Evolutionary conservation across 306 rosid species (phyloP).

Genomic region (Begonia loranthoides): DNA sequence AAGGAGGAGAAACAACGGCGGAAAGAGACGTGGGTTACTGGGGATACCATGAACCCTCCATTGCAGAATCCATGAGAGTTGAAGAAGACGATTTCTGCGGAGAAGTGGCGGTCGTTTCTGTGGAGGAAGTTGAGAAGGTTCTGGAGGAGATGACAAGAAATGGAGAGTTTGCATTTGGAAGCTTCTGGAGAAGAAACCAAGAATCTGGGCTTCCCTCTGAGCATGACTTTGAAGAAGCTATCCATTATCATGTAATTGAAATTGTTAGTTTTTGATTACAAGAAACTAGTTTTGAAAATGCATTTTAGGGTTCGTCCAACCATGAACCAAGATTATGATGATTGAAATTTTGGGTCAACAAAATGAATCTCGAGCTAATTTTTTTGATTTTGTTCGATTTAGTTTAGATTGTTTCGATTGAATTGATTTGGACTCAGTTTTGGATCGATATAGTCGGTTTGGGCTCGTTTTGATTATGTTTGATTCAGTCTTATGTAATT

Average conservation of each 20-base stretch:
- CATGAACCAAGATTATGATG: too few species aligned
- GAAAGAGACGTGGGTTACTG: slow-evolving; percentile 16
- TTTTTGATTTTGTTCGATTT: too few species aligned
- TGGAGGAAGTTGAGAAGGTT: slow-evolving; percentile 67
- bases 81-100: slow-evolving; percentile 10
- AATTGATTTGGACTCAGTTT: too few species aligned
- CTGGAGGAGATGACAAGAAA: slow-evolving; percentile 42
- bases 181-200: slow-evolving; percentile 43
- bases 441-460: too few species aligned
- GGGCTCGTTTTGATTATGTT: too few species aligned
- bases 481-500: too few species aligned
- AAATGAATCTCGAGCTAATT: too few species aligned
- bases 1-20: slow-evolving; percentile 7
- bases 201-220: too few species aligned
- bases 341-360: too few species aligned
- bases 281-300: not conserved
- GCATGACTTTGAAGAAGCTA: not conserved
- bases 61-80: slow-evolving; percentile 23
- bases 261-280: slow-evolving; percentile 16
- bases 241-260: slow-evolving; percentile 29
- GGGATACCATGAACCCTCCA: slow-evolving; percentile 21
- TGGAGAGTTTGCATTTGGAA: slow-evolving; percentile 81
- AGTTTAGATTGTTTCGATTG: too few species aligned
- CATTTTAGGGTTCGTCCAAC: too few species aligned
- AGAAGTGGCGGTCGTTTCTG: not conserved